phyloP scores from a whole-genome alignment of 2,329 filamentous ascomycete genomes.

The Daldinia eschscholtzii region DNA sequence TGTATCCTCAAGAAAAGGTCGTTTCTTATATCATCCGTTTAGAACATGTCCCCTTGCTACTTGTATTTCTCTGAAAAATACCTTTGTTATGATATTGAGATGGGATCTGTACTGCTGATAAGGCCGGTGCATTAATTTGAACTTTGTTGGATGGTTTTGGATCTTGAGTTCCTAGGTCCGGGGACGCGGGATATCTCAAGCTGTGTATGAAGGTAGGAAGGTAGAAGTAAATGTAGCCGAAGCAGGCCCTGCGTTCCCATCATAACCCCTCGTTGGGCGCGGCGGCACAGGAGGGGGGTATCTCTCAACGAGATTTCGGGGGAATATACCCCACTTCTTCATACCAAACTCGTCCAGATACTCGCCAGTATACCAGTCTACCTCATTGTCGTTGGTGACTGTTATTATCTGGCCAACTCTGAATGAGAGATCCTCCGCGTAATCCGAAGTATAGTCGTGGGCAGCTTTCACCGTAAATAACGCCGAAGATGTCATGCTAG shows the following conservation, averaged over 20 bases:
- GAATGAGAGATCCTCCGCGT: not conserved
- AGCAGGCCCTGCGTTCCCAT: slow-evolving; percentile 58
- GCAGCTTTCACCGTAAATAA: not conserved
- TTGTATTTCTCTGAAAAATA: not conserved
- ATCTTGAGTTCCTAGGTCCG: not conserved
- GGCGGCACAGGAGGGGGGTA: slow-evolving; percentile 91
- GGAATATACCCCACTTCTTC: slow-evolving; percentile 88
- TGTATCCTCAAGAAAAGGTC: no score
- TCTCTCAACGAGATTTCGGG: slow-evolving; percentile 95
- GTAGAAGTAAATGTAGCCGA: not conserved
- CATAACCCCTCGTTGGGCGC: slow-evolving; percentile 80
- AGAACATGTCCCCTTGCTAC: not conserved
- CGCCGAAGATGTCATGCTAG: not conserved
- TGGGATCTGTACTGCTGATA: not conserved
- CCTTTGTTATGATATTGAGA: not conserved
- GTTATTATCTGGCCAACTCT: not conserved
- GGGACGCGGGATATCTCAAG: not conserved
- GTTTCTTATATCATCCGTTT: not conserved
- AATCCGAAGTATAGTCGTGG: not conserved
- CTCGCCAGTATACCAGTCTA: not conserved
- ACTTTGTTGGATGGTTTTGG: not conserved
- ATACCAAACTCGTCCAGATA: slow-evolving; percentile 62
- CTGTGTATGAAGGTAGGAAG: not conserved
- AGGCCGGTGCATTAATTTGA: not conserved
- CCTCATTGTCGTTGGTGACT: not conserved